phyloP scores from a whole-genome alignment of 352 stramenopile species.

The Globisporangium lucens region DNA sequence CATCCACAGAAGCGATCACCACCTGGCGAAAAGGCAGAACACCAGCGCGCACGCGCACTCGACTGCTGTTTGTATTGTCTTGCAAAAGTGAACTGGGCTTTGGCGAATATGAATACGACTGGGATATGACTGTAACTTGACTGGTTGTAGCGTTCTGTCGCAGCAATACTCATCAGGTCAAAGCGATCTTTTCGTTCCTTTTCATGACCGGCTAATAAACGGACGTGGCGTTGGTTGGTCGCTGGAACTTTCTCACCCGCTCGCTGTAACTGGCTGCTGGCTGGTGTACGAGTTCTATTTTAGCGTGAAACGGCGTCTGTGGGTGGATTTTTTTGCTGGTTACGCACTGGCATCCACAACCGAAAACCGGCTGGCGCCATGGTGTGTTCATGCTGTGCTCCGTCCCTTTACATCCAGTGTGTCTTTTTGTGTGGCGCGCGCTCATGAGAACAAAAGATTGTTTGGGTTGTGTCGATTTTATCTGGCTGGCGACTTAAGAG shows the following conservation, averaged over 20 bases:
- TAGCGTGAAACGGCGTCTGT: not conserved
- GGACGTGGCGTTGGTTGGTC: not conserved
- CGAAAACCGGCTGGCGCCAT: not conserved
- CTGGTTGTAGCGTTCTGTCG: not conserved
- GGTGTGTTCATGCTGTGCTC: not conserved
- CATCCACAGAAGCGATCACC: not conserved
- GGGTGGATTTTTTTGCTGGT: not conserved
- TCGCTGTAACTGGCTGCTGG: not conserved
- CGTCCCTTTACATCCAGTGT: not conserved
- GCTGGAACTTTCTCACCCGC: not conserved
- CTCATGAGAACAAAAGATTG: not conserved
- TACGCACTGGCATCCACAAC: not conserved
- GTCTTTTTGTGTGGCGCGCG: not conserved
- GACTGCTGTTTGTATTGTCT: not conserved
- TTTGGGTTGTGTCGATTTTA: not conserved
- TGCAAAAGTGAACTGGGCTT: not conserved
- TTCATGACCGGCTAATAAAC: not conserved
- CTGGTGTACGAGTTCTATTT: not conserved
- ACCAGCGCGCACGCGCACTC: not conserved
- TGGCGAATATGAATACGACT: not conserved
- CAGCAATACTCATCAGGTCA: not conserved
- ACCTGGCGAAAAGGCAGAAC: not conserved
- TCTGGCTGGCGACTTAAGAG: not conserved
- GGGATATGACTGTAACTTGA: not conserved
- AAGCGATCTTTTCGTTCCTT: slow-evolving; percentile 1